Base-by-base conservation (phyloP, 371 early-diverging fungal species). In the Apophysomyces sp. region DNA sequence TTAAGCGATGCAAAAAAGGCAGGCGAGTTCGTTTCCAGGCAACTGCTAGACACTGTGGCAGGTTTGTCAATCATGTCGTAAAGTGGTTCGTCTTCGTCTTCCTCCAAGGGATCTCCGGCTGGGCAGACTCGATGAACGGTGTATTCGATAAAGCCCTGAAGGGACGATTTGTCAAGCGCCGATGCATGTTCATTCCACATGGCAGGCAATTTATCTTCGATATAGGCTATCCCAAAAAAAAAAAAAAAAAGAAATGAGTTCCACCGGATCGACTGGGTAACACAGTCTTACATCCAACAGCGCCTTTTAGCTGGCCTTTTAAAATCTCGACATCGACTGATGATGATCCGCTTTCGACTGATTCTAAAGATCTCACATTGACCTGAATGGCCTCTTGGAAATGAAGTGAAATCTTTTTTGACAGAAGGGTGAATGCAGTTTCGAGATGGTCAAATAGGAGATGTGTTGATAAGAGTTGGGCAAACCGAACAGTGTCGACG, bases 381-480 rank as follows among this genome's bases (percentile, higher is more conserved):
- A 76, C 59, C 28, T 72, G 73, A 16, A 77, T 61, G 21, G 69
- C 49, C 4, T 71, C 62, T 52, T 74, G 74, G 36, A 77, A 69
- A 37, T 68, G 74, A 34, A 52, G 18, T 0, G 77, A 71, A 7
- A 77, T 63, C 26, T 58, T 58, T 40, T 67, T 68, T 21, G 77
- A 71, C 12, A 77, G 51, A 27, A 61, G 51, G 32, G 54, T 55
- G 36, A 67, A 61, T n/a, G 72, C 65, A 12, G 55, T 63, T 30
- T 77, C 77, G 24, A 77, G 55, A 52, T 76, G 76, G 16, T 77
- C 74, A 40, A 73, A 67, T 12, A 69, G 32, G 7, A 77, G 52
- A 57, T 77, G 74, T 3, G 68, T 58, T 9, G 77, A 67, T 28
- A 69, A 52, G 0, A 69, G 53, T 12, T 67, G 68, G 1, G 72